These are phyloP conservation scores for Physaria fendleri DNA, from an alignment of 345 rosid species.

Conservation along the genomic window DNA sequence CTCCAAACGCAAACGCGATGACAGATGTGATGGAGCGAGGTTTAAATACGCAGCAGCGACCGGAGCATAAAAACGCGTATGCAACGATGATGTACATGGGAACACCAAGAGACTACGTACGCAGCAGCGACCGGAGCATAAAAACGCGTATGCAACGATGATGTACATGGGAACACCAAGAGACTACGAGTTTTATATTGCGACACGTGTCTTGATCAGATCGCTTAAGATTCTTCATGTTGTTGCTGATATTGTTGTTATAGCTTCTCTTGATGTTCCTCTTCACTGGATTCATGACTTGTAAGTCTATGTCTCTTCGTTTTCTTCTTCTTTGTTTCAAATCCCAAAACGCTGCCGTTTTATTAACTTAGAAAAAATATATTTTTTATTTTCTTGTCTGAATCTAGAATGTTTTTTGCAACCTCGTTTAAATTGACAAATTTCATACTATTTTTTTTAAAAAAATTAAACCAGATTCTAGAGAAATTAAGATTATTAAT, in stretches of 20 bases:
- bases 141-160: constrained; percentile 94
- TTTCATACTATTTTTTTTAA: neutral
- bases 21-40: constrained; percentile 5
- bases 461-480: too few species aligned
- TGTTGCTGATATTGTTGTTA: constrained; percentile 90
- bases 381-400: neutral
- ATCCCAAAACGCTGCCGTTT: neutral
- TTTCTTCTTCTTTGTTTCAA: neutral
- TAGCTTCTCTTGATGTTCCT: constrained; percentile 93
- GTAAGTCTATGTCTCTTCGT: constrained; percentile 52
- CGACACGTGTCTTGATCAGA: constrained; percentile 85
- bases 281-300: constrained; percentile 62
- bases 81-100: constrained; percentile 99
- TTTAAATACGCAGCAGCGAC: constrained; percentile 21
- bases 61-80: constrained; percentile 65
- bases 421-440: neutral
- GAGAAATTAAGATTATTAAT: neutral
- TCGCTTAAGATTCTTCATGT: constrained; percentile 57
- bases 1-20: constrained; percentile 15
- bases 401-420: neutral
- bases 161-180: constrained; percentile 99
- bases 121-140: constrained; percentile 40
- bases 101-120: constrained; percentile 95
- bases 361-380: neutral
- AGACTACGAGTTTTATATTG: constrained; percentile 95